Conservation (phyloP, 257 asterid species). For the Galeopsis tetrahit region DNA sequence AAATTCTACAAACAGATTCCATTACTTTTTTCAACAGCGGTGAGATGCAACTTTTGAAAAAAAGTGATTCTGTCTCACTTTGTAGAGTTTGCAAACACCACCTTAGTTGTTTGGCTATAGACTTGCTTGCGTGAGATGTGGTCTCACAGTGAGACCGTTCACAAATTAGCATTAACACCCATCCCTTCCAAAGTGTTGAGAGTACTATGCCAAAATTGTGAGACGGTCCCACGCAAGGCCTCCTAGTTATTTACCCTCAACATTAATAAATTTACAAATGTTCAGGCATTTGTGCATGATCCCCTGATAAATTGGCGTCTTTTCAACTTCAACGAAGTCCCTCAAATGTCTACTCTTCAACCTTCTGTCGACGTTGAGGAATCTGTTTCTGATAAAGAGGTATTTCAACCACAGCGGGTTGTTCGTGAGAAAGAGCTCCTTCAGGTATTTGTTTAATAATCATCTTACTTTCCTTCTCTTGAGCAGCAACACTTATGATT, state of each 20-base stretch:
- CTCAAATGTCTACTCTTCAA: constrained; percentile 84
- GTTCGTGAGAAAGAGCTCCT: constrained; percentile 94
- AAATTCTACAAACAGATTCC: too few relatives aligned
- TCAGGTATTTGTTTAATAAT: constrained; percentile 54
- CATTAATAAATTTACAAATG: background rate
- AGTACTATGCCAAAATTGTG: too few relatives aligned
- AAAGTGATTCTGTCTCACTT: too few relatives aligned
- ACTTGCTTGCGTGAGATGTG: too few relatives aligned
- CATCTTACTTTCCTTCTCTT: background rate
- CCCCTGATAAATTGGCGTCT: constrained; percentile 99
- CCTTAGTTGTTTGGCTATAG: too few relatives aligned
- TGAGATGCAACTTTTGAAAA: too few relatives aligned
- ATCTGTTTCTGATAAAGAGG: constrained; percentile 59
- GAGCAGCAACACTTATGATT: constrained; percentile 17
- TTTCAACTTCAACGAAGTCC: constrained; percentile 96
- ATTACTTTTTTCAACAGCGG: too few relatives aligned
- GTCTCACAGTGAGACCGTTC: too few relatives aligned
- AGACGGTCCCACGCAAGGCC: too few relatives aligned
- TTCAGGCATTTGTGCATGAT: constrained; percentile 98
- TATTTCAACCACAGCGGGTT: constrained; percentile 84
- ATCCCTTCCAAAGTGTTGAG: too few relatives aligned
- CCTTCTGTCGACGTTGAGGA: constrained; percentile 73
- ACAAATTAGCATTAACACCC: too few relatives aligned
- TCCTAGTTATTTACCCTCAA: background rate
- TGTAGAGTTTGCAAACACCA: too few relatives aligned